Percentiles rank a stretch among this genome's conserved stretches.
Evolutionary conservation across 768 basidiomycete species (phyloP).

Genomic region (Rhizopogon vesiculosus): DNA sequence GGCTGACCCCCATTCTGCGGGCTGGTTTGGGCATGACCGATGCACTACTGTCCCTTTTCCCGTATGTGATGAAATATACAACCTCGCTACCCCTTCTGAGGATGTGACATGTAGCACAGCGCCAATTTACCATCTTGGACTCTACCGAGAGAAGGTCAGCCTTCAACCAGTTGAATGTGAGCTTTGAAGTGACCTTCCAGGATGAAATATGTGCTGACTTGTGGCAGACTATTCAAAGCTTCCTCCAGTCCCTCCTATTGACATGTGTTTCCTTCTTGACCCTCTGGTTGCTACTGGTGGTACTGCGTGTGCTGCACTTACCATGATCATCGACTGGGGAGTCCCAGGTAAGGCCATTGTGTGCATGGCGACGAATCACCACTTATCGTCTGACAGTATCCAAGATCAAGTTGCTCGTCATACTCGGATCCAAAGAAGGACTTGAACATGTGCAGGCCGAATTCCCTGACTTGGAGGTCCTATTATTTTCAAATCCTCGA

Average conservation of each 20-base stretch:
- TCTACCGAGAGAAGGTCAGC: conserved; percentile 83
- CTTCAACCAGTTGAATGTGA: conserved; percentile 89
- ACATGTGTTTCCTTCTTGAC: conserved; percentile 84
- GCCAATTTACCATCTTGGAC: conserved; percentile 85
- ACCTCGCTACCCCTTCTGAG: not conserved
- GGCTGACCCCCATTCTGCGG: conserved; percentile 86
- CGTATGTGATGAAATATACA: conserved; percentile 42
- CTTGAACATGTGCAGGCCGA: conserved; percentile 56
- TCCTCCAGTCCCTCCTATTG: conserved; percentile 69
- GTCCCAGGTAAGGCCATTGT: conserved; percentile 47
- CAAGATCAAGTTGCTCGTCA: conserved; percentile 76
- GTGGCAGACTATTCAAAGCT: conserved; percentile 86
- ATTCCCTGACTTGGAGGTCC: conserved; percentile 80
- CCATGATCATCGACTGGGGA: conserved; percentile 86
- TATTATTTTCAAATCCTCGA: not conserved
- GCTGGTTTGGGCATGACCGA: conserved; percentile 95
- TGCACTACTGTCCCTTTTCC: conserved; percentile 80
- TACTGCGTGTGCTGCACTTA: conserved; percentile 81
- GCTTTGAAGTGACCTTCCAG: conserved; percentile 12
- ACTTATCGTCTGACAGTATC: conserved; percentile 34
- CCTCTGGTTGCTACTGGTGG: conserved; percentile 94
- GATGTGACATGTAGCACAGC: conserved; percentile 44
- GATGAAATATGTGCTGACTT: not conserved
- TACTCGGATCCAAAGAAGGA: conserved; percentile 77
- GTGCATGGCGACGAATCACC: not conserved